Base-by-base conservation (phyloP, 768 basidiomycete species). In the Leccinum sublutescens region DNA sequence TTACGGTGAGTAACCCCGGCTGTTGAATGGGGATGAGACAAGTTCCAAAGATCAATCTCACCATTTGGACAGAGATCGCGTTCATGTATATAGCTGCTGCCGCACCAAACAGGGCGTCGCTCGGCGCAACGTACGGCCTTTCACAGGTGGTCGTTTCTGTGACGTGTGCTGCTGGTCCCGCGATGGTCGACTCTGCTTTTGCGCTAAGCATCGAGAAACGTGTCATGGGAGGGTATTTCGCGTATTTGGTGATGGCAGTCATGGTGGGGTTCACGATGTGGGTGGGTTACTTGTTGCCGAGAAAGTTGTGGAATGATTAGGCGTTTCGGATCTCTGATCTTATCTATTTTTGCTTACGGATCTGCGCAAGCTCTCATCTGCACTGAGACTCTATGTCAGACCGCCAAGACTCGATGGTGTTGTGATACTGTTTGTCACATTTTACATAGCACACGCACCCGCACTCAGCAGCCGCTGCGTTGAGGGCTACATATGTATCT, bases 111-210 rank as follows among this genome's bases (percentile, higher is more conserved):
- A 78, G 78, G 59, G 81, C 81, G 17, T 83, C 86, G 11, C 77
- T 90, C 12, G 89, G 89, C 19, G 82, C 87, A 15, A 87, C 85
- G 17, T 88, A 90, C 66, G 89, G 89, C 4, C 57, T 85, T 21
- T 68, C 72, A 4, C 68, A 70, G 45, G 61, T 58, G 59, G 23
- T 62, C 29, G 73, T 74, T 8, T 75, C 68, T 40, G 4, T 68
- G 29, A 66, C 66, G 63, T 71, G 71, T 27, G 68, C 70, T 15
- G 2, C 74, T 7, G 71, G 66, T 7, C 73, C 71, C 5, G 73
- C 62, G 5, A 17, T 50, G 4, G 69, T 64, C 4, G 71, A 64
- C 19, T 67, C 71, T 12, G 64, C 68, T 1, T 71, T 64, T 61
- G 71, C 72, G 4, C 54, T 66, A 43, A 62, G 70, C 10, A 59